phyloP scores from a whole-genome alignment of 441 rosid genomes.

The Syzygium syzygioides region DNA sequence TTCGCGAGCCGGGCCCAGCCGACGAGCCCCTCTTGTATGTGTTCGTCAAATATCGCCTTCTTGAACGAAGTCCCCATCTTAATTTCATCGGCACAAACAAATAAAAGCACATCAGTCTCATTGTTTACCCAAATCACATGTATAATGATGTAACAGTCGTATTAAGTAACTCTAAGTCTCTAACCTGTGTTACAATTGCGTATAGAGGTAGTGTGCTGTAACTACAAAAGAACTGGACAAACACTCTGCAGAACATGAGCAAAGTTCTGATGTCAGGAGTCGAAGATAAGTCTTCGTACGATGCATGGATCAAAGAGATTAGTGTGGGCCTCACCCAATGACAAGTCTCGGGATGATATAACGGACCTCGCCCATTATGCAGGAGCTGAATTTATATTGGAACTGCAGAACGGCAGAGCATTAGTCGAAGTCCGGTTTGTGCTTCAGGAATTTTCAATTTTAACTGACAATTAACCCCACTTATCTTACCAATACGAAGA shows the following conservation, averaged over 20 bases:
- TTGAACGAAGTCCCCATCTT: constrained; percentile 91
- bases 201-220: constrained; percentile 92
- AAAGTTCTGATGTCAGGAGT: not conserved
- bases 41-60: constrained; percentile 72
- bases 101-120: not conserved
- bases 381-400: constrained; percentile 63
- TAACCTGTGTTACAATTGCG: constrained; percentile 83
- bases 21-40: constrained; percentile 39
- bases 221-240: constrained; percentile 81
- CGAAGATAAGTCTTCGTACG: not conserved
- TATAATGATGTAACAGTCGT: not conserved
- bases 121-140: not conserved
- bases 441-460: not conserved
- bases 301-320: not conserved
- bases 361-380: constrained; percentile 62
- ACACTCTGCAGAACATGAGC: constrained; percentile 20
- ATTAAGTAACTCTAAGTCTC: constrained; percentile 1
- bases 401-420: constrained; percentile 29
- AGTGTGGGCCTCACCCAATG: constrained; percentile 47
- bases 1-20: constrained; percentile 62
- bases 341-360: constrained; percentile 65
- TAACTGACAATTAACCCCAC: not conserved
- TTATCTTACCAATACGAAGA: constrained; percentile 61
- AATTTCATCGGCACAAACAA: not conserved
- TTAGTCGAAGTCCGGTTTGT: not conserved